Conservation (phyloP, 805 yeast species). For the Saccharomycodes ludwigii region DNA sequence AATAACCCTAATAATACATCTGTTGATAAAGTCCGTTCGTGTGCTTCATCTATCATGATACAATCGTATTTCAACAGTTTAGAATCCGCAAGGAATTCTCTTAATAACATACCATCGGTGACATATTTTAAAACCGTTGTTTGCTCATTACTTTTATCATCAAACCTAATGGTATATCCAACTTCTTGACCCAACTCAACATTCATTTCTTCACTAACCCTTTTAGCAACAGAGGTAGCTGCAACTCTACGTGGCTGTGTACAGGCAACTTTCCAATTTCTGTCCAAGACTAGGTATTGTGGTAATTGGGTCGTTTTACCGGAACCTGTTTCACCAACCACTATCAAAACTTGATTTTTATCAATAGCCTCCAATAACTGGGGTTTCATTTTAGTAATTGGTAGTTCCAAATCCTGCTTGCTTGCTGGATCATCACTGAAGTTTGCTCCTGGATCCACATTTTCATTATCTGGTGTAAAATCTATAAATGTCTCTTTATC, state of each 20-base stretch:
- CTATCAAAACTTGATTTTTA: slow-evolving; percentile 54
- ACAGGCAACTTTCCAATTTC: slow-evolving; percentile 63
- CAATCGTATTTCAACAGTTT: slow-evolving; percentile 58
- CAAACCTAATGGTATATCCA: slow-evolving; percentile 84
- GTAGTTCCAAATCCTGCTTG: slow-evolving; percentile 50
- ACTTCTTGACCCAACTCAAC: slow-evolving; percentile 74
- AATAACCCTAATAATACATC: slow-evolving; percentile 71
- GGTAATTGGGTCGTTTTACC: slow-evolving; percentile 94
- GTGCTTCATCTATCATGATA: slow-evolving; percentile 93
- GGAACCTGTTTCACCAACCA: slow-evolving; percentile 85
- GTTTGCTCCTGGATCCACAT: slow-evolving; percentile 24
- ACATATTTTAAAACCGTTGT: slow-evolving; percentile 72
- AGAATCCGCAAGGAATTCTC: slow-evolving; percentile 77
- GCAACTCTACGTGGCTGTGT: slow-evolving; percentile 96
- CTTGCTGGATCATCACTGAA: slow-evolving; percentile 25
- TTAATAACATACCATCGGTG: slow-evolving; percentile 90
- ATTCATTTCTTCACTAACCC: slow-evolving; percentile 87
- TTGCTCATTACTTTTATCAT: slow-evolving; percentile 48
- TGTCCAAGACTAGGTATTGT: slow-evolving; percentile 74
- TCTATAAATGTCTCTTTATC: slow-evolving; percentile 52
- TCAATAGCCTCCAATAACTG: slow-evolving; percentile 48
- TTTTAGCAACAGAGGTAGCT: slow-evolving; percentile 77
- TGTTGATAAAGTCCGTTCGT: slow-evolving; percentile 88
- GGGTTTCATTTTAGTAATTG: slow-evolving; percentile 56
- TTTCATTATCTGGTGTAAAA: slow-evolving; percentile 24